Evolutionary conservation across 176 grass and related monocot genomes (phyloP).

Genomic region (Oryza longistaminata): DNA sequence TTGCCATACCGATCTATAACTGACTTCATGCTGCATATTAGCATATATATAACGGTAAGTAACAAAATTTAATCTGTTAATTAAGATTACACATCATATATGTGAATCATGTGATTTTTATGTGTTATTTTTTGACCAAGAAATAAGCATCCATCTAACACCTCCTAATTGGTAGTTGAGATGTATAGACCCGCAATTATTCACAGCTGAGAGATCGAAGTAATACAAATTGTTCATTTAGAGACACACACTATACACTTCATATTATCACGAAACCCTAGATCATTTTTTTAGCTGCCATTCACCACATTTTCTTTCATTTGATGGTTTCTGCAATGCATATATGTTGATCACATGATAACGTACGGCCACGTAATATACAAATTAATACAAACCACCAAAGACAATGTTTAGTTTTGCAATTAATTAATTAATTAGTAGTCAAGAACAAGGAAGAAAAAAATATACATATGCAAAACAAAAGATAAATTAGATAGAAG

Average conservation of each 20-base stretch:
- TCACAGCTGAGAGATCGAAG: neutral
- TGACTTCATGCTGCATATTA: constrained; percentile 56
- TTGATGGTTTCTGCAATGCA: constrained; percentile 19
- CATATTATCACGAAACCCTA: constrained; percentile 36
- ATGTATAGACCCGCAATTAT: constrained; percentile 9
- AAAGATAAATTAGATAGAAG: neutral
- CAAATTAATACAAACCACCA: neutral
- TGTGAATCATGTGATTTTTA: neutral
- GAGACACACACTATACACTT: neutral
- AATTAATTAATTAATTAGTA: constrained; percentile 15
- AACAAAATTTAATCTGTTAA: neutral
- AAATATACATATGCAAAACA: neutral
- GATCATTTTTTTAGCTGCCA: constrained; percentile 7
- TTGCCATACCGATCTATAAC: constrained; percentile 62
- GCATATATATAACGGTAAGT: neutral
- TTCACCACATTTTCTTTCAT: neutral
- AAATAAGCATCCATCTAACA: neutral
- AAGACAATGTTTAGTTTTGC: neutral
- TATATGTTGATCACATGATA: constrained; percentile 31
- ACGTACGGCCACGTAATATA: constrained; percentile 28
- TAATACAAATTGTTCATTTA: neutral
- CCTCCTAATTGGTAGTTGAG: neutral
- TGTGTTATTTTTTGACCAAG: neutral
- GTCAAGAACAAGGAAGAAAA: neutral
- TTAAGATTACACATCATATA: neutral